These are phyloP conservation scores for Amanita bisporigera DNA, from an alignment of 1,284 basidiomycete genomes.

Conservation along the genomic window DNA sequence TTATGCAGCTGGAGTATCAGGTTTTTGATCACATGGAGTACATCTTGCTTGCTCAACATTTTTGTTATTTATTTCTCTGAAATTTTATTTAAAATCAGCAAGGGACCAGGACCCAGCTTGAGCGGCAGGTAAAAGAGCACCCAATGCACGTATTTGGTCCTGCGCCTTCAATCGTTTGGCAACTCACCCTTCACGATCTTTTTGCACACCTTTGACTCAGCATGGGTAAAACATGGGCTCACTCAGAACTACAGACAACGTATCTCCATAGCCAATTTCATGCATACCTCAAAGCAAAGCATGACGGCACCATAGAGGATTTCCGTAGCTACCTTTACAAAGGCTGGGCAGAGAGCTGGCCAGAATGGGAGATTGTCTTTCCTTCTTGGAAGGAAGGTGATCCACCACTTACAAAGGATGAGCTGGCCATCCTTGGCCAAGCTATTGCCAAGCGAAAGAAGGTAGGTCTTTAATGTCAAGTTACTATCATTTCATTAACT, in stretches of 20 bases:
- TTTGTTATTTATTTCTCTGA: too few species aligned
- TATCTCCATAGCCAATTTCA: not conserved
- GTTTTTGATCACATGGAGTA: too few species aligned
- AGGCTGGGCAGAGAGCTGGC: not conserved
- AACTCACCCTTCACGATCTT: too few species aligned
- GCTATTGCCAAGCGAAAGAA: not conserved
- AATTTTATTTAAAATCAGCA: too few species aligned
- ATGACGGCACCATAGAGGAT: not conserved
- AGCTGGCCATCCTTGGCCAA: not conserved
- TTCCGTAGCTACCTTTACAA: not conserved
- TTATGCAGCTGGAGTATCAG: too few species aligned
- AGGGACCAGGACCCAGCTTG: too few species aligned
- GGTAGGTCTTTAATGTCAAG: not conserved
- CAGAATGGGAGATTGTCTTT: not conserved
- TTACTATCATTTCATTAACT: not conserved
- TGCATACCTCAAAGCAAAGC: not conserved
- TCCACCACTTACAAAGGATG: not conserved
- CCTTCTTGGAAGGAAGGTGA: not conserved
- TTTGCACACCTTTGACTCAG: too few species aligned
- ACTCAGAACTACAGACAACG: not conserved
- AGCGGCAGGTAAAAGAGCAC: too few species aligned
- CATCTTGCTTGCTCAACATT: too few species aligned
- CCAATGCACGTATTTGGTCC: too few species aligned
- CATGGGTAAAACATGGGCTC: not conserved
- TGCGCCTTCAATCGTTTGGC: too few species aligned